Evolutionary conservation across 768 basidiomycete genomes (phyloP), one percentile per base, ranked within the genome.

Genomic region (Xerocomellus chrysenteron): DNA sequence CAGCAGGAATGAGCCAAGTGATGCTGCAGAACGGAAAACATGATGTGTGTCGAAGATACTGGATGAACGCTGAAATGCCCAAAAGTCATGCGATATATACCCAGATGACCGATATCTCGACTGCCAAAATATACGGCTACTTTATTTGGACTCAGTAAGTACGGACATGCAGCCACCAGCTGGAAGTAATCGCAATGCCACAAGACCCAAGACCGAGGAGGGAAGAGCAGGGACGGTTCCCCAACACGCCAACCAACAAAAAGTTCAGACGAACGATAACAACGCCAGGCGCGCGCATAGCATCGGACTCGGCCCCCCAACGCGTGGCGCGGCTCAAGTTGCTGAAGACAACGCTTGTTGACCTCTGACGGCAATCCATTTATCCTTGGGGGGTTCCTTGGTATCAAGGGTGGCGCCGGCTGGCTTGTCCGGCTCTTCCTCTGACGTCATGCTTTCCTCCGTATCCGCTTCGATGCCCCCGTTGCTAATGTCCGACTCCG

Each of bases 321-420:
- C 21, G 17, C 39, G 39, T 10, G 39, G 19, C 7, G 39, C 39
- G 39, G 24, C 33, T 61, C 37, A 68, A 0, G 54, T 54, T 0
- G 64, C 68, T 33, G 21, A 47, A 33, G 62, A 53, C 10, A 54
- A 48, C 19, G 60, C 50, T 24, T 68, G 58, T 56, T 82, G 74
- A 24, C 78, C 78, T 71, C 89, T 87, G 68, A 92, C 84, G 19
- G 87, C 76, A 48, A 91, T 82, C 90, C 90, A 92, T 68, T 87
- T 89, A 66, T 91, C 88, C 68, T 80, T 82, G 63, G 72, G 70
- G 45, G 61, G 32, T 40, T 76, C 70, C 53, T 67, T 68, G 52
- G 39, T 32, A 26, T 65, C 57, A 7, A 53, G 41, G 5, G 52
- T 48, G 50, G 52, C 47, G 33, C 48, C 52, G 43, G 66, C 69